Percentiles rank a stretch among this genome's conserved stretches.
Evolutionary conservation across 2,329 filamentous ascomycete genomes (phyloP).

Genomic region (Neobulgaria alba): DNA sequence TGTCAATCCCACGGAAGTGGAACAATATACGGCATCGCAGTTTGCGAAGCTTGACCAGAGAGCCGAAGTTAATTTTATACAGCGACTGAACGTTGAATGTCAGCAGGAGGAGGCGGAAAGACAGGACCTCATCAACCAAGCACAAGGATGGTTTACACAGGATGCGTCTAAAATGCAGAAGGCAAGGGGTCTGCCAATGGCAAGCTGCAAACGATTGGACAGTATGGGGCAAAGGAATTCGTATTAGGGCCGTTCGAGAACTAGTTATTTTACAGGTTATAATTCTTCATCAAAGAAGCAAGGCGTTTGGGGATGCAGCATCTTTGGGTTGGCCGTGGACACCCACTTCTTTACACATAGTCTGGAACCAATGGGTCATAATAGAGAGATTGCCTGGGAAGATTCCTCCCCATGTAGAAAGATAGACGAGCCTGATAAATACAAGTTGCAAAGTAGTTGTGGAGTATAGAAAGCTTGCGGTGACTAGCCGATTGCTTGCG

Average conservation of each 20-base stretch:
- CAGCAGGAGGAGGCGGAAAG: constrained; percentile 57
- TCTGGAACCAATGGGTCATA: too few relatives aligned
- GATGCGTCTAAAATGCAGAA: constrained; percentile 50
- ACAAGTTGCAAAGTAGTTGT: too few relatives aligned
- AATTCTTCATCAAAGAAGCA: constrained; percentile 16
- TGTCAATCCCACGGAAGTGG: constrained; percentile 70
- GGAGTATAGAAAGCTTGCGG: too few relatives aligned
- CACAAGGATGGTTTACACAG: constrained; percentile 61
- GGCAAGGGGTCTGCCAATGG: constrained; percentile 46
- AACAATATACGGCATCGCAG: constrained; percentile 59
- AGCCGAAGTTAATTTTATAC: constrained; percentile 67
- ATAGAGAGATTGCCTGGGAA: too few relatives aligned
- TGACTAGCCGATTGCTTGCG: too few relatives aligned
- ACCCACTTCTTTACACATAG: too few relatives aligned
- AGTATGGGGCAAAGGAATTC: constrained; percentile 32
- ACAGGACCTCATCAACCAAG: constrained; percentile 52
- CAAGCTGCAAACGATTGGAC: constrained; percentile 48
- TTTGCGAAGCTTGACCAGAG: constrained; percentile 66
- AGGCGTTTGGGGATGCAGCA: constrained; percentile 17
- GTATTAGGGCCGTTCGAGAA: not conserved
- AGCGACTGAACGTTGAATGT: constrained; percentile 60
- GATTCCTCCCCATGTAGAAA: too few relatives aligned
- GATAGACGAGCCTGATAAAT: too few relatives aligned
- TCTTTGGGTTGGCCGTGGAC: not conserved
- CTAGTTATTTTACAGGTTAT: constrained; percentile 11